Evolutionary conservation across 805 yeast genomes (phyloP).

Genomic region (Candida golubevii): DNA sequence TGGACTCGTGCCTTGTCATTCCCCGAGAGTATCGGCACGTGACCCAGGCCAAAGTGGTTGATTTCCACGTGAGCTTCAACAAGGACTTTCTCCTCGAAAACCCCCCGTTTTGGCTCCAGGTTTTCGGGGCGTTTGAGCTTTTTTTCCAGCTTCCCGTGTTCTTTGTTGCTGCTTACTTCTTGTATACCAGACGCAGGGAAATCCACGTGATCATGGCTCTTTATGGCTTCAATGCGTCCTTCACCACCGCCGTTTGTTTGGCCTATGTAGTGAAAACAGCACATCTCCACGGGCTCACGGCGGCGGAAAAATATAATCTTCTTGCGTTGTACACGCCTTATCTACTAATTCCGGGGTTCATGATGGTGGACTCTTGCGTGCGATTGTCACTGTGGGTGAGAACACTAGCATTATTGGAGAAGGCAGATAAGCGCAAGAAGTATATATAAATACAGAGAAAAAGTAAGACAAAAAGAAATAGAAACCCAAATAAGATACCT

Average conservation of each 20-base stretch:
- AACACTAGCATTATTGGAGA: neutral
- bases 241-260: constrained; percentile 75
- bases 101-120: constrained; percentile 68
- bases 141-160: constrained; percentile 79
- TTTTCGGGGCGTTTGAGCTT: constrained; percentile 70
- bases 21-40: constrained; percentile 47
- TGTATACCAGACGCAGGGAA: constrained; percentile 13
- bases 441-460: too few relatives aligned
- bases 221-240: constrained; percentile 80
- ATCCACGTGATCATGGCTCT: constrained; percentile 40
- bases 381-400: constrained; percentile 10
- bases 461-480: too few relatives aligned
- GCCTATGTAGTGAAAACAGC: constrained; percentile 40
- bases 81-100: constrained; percentile 64
- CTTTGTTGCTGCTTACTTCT: constrained; percentile 35
- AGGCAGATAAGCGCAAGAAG: neutral
- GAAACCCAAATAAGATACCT: too few relatives aligned
- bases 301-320: constrained; percentile 39
- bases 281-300: constrained; percentile 34
- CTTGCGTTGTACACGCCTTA: constrained; percentile 65
- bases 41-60: constrained; percentile 47
- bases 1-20: constrained; percentile 71
- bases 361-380: constrained; percentile 42
- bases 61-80: constrained; percentile 59
- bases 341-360: constrained; percentile 55